Evolutionary conservation across 805 yeast genomes (phyloP).

Genomic region (Spathaspora gorwiae): DNA sequence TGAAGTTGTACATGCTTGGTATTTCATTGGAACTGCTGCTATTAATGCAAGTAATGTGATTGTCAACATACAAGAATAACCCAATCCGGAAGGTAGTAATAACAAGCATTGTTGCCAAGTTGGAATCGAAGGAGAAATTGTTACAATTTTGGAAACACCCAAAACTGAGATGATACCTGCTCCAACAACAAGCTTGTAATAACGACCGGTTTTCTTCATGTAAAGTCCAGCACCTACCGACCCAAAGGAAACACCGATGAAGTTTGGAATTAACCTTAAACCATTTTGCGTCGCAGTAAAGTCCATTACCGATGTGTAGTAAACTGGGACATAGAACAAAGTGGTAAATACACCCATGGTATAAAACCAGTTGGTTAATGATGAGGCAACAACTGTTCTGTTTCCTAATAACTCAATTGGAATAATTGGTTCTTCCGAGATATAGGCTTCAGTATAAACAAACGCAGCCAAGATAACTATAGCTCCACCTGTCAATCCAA

Average conservation of each 20-base stretch:
- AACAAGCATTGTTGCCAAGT: conserved; percentile 20
- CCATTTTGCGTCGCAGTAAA: conserved; percentile 56
- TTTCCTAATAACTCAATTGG: conserved; percentile 57
- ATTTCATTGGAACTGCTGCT: conserved; percentile 62
- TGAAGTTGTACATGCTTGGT: conserved; percentile 83
- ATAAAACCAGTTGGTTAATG: conserved; percentile 64
- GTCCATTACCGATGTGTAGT: conserved; percentile 50
- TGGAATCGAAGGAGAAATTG: conserved; percentile 16
- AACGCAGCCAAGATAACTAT: conserved; percentile 37
- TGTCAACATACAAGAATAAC: conserved; percentile 64
- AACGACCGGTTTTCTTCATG: conserved; percentile 66
- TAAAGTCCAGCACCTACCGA: conserved; percentile 63
- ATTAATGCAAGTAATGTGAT: conserved; percentile 70
- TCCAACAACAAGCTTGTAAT: conserved; percentile 43
- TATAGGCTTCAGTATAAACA: conserved; percentile 45
- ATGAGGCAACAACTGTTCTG: conserved; percentile 60
- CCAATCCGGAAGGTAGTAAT: conserved; percentile 55
- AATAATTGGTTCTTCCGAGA: conserved; percentile 61
- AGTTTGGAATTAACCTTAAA: conserved; percentile 56
- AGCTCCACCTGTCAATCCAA: conserved; percentile 28
- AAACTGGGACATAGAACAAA: conserved; percentile 69
- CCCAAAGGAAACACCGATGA: conserved; percentile 63
- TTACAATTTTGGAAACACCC: conserved; percentile 41
- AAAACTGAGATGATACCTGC: conserved; percentile 40
- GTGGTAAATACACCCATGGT: conserved; percentile 64